A percentile compares a stretch with the other conserved stretches of the same genome.
Conservation (phyloP, 192 early-diverging fungal genomes). For the Backusella sp. region DNA sequence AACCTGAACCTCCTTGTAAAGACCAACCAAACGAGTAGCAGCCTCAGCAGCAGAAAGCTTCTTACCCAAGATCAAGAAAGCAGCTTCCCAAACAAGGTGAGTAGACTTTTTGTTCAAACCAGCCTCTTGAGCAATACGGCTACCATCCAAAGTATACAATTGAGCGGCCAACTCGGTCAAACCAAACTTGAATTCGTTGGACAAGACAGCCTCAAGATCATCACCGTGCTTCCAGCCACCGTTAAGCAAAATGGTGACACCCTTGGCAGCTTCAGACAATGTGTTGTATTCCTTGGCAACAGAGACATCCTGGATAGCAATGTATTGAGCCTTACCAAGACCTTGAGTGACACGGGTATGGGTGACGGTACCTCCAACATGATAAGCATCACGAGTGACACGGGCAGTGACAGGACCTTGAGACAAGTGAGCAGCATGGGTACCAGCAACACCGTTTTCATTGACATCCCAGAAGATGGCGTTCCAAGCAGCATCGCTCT, state of each 20-base stretch:
- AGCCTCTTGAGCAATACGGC: slow-evolving; percentile 59
- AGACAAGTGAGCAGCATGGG: slow-evolving; percentile 41
- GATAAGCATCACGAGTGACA: slow-evolving; percentile 53
- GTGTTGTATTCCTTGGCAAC: slow-evolving; percentile 62
- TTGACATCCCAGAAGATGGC: slow-evolving; percentile 40
- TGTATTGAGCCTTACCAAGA: slow-evolving; percentile 43
- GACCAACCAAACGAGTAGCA: slow-evolving; percentile 16
- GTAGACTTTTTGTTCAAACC: slow-evolving; percentile 47
- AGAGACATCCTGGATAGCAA: slow-evolving; percentile 60
- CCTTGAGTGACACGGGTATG: slow-evolving; percentile 49
- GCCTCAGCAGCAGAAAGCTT: slow-evolving; percentile 23
- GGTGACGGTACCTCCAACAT: slow-evolving; percentile 55
- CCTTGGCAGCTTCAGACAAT: slow-evolving; percentile 46
- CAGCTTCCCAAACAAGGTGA: slow-evolving; percentile 57
- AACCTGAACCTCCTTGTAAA: slow-evolving; percentile 26
- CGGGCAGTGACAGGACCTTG: slow-evolving; percentile 35
- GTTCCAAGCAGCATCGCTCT: neutral
- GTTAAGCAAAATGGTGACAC: slow-evolving; percentile 63
- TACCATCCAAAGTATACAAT: slow-evolving; percentile 64
- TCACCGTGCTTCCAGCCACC: slow-evolving; percentile 61
- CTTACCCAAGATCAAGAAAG: slow-evolving; percentile 51
- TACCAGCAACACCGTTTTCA: slow-evolving; percentile 16
- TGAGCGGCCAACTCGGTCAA: slow-evolving; percentile 51
- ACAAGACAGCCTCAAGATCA: slow-evolving; percentile 66
- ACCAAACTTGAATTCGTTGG: slow-evolving; percentile 58